Percentiles rank a stretch among this genome's conserved stretches.
Evolutionary conservation across 139 green algal genomes (phyloP).

Genomic region (Trebouxia sp.): DNA sequence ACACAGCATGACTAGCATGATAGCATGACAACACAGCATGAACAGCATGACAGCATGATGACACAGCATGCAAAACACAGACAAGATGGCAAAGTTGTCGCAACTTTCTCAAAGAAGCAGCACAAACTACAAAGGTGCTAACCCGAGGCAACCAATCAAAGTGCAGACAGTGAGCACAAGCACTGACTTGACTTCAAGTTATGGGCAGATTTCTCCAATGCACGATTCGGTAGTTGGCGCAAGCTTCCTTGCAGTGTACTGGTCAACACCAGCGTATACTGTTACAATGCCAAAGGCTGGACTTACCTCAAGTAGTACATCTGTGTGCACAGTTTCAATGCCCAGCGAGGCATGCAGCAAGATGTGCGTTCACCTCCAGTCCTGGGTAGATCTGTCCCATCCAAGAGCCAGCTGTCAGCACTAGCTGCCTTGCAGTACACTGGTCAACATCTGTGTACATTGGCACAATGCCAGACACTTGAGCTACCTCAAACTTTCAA

Average conservation of each 20-base stretch:
- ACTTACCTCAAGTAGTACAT: constrained; percentile 41
- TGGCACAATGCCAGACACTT: constrained; percentile 23
- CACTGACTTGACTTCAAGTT: not conserved
- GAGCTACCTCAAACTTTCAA: constrained; percentile 37
- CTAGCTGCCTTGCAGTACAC: constrained; percentile 41
- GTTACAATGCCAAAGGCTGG: constrained; percentile 20
- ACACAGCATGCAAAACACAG: too few relatives aligned
- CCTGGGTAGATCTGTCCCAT: constrained; percentile 60
- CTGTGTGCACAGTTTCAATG: too few relatives aligned
- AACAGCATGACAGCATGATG: too few relatives aligned
- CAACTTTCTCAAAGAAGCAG: too few relatives aligned
- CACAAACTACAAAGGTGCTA: not conserved
- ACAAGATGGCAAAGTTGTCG: too few relatives aligned
- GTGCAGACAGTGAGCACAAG: too few relatives aligned
- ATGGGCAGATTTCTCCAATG: constrained; percentile 64
- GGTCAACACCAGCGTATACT: constrained; percentile 37
- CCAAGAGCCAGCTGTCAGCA: constrained; percentile 69
- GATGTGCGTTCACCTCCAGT: not conserved
- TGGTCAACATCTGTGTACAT: constrained; percentile 36
- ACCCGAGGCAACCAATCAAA: not conserved
- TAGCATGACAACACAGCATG: too few relatives aligned
- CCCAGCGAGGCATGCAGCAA: not conserved
- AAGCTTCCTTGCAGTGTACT: constrained; percentile 39
- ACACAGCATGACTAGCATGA: too few relatives aligned
- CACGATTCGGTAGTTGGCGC: constrained; percentile 65